Conservation (phyloP, 2,329 filamentous ascomycete genomes). For the Anisogramma anomala region DNA sequence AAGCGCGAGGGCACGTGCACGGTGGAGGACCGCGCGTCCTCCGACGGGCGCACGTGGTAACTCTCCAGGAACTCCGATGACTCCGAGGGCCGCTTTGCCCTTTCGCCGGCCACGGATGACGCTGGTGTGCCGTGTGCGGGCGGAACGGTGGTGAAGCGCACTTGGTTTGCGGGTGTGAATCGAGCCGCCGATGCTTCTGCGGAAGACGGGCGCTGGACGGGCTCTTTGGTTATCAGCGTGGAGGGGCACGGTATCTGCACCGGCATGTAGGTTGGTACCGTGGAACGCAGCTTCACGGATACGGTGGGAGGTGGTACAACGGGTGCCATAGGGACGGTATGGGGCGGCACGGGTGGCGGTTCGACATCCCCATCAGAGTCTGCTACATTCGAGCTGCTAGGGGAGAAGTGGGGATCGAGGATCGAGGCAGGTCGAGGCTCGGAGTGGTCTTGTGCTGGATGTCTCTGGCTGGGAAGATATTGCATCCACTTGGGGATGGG, state of each 20-base stretch:
- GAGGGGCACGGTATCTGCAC: slow-evolving; percentile 5
- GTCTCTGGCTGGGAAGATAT: slow-evolving; percentile 17
- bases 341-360: slow-evolving; percentile 5
- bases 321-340: slow-evolving; percentile 1
- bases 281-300: neutral
- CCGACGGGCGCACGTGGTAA: slow-evolving; percentile 16
- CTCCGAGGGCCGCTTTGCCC: slow-evolving; percentile 12
- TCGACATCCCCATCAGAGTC: neutral
- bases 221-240: slow-evolving; percentile 10
- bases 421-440: slow-evolving; percentile 6
- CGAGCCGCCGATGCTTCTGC: neutral
- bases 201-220: slow-evolving; percentile 9
- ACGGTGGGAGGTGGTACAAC: slow-evolving; percentile 1
- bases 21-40: neutral
- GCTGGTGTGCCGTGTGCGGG: neutral
- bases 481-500: slow-evolving; percentile 40
- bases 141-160: slow-evolving; percentile 6
- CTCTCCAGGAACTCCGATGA: slow-evolving; percentile 27
- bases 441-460: neutral
- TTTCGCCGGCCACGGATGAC: neutral
- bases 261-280: neutral
- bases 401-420: slow-evolving; percentile 9
- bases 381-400: neutral
- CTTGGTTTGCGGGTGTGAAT: slow-evolving; percentile 1
- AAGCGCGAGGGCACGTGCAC: neutral